These are phyloP conservation scores for Colletotrichum lini DNA, from an alignment of 2,329 filamentous ascomycete genomes.

Conservation along the genomic window DNA sequence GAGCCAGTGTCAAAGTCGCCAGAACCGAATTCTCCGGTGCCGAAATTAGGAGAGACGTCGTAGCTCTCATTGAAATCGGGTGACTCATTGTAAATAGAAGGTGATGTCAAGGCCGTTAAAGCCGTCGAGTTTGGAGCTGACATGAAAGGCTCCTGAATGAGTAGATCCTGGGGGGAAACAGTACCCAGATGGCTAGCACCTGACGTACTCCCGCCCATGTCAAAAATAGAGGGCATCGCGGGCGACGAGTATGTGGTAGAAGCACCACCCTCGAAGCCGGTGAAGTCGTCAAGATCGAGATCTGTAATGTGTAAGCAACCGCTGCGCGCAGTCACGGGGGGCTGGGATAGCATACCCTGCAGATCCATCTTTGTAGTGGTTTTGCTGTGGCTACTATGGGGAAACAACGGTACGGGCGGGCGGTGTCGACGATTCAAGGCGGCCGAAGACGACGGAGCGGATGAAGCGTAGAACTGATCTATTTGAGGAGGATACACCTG, in stretches of 20 bases:
- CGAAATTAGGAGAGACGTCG: constrained; percentile 85
- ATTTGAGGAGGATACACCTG: constrained; percentile 63
- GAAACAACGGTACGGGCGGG: constrained; percentile 81
- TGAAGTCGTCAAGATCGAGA: constrained; percentile 71
- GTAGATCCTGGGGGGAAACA: constrained; percentile 86
- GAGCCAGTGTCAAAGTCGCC: constrained; percentile 67
- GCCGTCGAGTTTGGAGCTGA: constrained; percentile 87
- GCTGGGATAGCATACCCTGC: constrained; percentile 61
- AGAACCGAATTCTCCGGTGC: constrained; percentile 68
- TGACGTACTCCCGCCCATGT: constrained; percentile 64
- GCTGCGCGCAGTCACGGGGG: constrained; percentile 34
- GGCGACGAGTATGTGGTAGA: constrained; percentile 69
- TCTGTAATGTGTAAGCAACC: constrained; percentile 18
- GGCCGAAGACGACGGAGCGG: constrained; percentile 73
- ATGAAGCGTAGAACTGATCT: constrained; percentile 77
- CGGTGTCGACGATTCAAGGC: constrained; percentile 68
- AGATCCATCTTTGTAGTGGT: constrained; percentile 66
- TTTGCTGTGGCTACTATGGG: constrained; percentile 70
- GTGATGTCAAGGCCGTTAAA: constrained; percentile 88
- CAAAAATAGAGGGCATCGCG: constrained; percentile 65
- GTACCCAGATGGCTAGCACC: constrained; percentile 74
- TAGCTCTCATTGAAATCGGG: constrained; percentile 79
- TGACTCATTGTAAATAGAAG: constrained; percentile 83
- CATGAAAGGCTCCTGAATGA: constrained; percentile 77
- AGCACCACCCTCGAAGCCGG: constrained; percentile 67